Evolutionary conservation across 2,329 filamentous ascomycete species (phyloP), one percentile per base, ranked within the genome.

Genomic region (Penicillium verrucosum): DNA sequence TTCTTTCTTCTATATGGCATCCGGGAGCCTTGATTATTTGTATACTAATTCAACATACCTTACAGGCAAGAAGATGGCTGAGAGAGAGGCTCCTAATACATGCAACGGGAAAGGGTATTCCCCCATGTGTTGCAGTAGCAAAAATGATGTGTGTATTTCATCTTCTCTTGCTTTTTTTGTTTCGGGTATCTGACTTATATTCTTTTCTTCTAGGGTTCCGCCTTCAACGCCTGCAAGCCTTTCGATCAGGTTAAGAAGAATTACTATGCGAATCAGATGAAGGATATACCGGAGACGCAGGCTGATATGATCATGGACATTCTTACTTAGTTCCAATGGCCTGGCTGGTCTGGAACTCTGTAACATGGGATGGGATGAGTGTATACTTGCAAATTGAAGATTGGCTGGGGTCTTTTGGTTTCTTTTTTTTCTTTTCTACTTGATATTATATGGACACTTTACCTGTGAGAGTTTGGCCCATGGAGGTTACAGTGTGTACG

Each of bases 91-190:
- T 0, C 65, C 67, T 16, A 32, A 53, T 11, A n/a, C 58, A 6
- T 71, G 69, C 51, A 9, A 46, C 2, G 49, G 29, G 11, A 16
- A 59, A 9, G 60, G 58, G 25, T 61, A 61, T 32, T 42, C 47
- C 5, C 61, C 69, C 2, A 69, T 71, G 69, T 71, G 68, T 44
- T 71, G 69, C 59, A 34, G 51, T 18, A 51, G 40, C 11, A 21
- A 42, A 0, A 16, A n/a, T 2, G 34, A 27, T 9, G 65, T 66
- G 60, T 29, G 57, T 59, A n/a, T 2, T 38, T 12, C 3, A 3
- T 21, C n/a, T 21, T 30, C 11, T 3, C 1, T n/a, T 23, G 12
- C 8, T 27, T 36, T 21, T 21, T 23, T 46, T 12, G 2, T 16
- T 29, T 5, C 16, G 5, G n/a, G 5, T 41, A 30, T 6, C 5